These are phyloP conservation scores for Podospora bellae-mahoneyi DNA, from an alignment of 495 filamentous ascomycete genomes.

Conservation along the genomic window DNA sequence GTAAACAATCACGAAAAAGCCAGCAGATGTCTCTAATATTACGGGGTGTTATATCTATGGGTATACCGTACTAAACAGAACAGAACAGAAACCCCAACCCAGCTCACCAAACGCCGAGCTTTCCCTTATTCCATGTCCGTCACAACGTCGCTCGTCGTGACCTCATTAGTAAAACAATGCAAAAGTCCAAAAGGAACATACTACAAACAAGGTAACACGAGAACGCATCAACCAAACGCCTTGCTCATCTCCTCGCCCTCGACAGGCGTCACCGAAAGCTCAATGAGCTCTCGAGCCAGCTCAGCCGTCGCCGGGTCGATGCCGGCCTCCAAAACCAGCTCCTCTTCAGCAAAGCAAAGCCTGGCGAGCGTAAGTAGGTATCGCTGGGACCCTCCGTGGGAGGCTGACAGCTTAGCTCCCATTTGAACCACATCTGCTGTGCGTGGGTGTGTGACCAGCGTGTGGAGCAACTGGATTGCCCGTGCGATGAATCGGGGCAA, in stretches of 20 bases:
- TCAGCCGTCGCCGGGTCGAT: constrained; percentile 43
- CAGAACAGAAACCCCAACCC: too few relatives aligned
- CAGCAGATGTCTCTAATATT: not conserved
- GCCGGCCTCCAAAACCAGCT: constrained; percentile 41
- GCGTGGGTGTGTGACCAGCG: constrained; percentile 38
- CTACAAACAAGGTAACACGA: too few relatives aligned
- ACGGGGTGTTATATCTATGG: not conserved
- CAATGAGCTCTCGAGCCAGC: constrained; percentile 45
- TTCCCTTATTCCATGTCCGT: too few relatives aligned
- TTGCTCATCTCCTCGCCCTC: constrained; percentile 41
- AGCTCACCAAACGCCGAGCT: too few relatives aligned
- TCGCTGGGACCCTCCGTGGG: constrained; percentile 38
- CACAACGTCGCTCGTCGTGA: not conserved
- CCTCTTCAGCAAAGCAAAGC: constrained; percentile 46
- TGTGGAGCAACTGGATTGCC: constrained; percentile 40
- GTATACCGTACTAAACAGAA: not conserved
- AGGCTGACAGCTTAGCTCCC: constrained; percentile 36
- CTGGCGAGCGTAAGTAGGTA: constrained; percentile 44
- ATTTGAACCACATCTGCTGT: constrained; percentile 37
- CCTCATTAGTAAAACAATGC: not conserved
- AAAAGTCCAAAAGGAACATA: not conserved
- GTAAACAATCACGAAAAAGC: too few relatives aligned
- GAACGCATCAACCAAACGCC: constrained; percentile 31
- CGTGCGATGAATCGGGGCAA: constrained; percentile 26
- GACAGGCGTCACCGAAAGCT: constrained; percentile 45